phyloP scores from a whole-genome alignment of 768 basidiomycete species.

The Pulveroboletus frians region DNA sequence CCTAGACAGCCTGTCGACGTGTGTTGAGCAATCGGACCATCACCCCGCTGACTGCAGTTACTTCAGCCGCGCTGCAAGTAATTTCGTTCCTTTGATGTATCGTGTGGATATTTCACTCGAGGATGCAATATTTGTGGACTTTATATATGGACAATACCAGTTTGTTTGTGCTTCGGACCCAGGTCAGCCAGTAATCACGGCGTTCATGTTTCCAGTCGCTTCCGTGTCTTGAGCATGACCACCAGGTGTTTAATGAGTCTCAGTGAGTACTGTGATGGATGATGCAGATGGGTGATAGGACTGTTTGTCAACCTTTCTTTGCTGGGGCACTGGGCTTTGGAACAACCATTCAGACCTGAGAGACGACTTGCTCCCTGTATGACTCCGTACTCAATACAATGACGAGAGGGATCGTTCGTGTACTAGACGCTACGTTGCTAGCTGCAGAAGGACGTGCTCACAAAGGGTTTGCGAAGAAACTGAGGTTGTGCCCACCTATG shows the following conservation, averaged over 20 bases:
- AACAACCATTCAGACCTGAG: slow-evolving; percentile 59
- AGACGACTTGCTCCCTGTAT: slow-evolving; percentile 55
- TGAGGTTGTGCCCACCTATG: too few species aligned
- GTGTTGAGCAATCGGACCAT: not conserved
- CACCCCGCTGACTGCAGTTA: not conserved
- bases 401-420: slow-evolving; percentile 53
- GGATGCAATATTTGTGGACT: slow-evolving; percentile 7
- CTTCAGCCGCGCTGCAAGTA: slow-evolving; percentile 1
- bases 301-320: slow-evolving; percentile 32
- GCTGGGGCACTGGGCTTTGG: slow-evolving; percentile 41
- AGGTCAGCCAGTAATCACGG: not conserved
- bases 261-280: too few species aligned
- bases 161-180: not conserved
- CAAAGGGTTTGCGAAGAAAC: slow-evolving; percentile 69
- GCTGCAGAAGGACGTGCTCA: slow-evolving; percentile 21
- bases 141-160: not conserved
- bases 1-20: not conserved
- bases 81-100: slow-evolving; percentile 5
- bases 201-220: not conserved
- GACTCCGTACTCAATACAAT: slow-evolving; percentile 70
- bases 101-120: not conserved
- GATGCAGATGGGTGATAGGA: too few species aligned
- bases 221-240: not conserved
- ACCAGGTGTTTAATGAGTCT: too few species aligned
- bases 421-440: not conserved